These are phyloP conservation scores for Phoenix dactylifera DNA, from an alignment of 176 grass and related monocot genomes.

Conservation along the genomic window DNA sequence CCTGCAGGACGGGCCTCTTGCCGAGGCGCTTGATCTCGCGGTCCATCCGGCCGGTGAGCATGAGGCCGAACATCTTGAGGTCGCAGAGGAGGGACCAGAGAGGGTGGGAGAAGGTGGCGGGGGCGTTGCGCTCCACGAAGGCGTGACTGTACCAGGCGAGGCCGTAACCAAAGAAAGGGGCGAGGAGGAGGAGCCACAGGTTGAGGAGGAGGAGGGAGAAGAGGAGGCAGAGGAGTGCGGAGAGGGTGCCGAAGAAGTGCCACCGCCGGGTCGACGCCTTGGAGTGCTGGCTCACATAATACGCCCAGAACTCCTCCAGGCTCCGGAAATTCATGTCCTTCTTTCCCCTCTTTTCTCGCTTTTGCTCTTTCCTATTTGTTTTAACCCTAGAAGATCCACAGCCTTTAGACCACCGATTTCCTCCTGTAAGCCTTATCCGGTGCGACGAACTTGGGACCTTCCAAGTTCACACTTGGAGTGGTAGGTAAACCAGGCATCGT, in stretches of 20 bases:
- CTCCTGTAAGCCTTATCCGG: too few species aligned
- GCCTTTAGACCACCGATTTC: too few species aligned
- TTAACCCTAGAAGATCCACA: too few species aligned
- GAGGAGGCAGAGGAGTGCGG: conserved; percentile 33
- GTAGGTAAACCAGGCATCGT: too few species aligned
- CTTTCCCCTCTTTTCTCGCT: not conserved
- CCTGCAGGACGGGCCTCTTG: conserved; percentile 18
- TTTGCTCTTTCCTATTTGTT: not conserved
- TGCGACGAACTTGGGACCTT: too few species aligned
- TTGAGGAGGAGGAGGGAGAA: conserved; percentile 38
- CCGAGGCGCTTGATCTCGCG: conserved; percentile 52
- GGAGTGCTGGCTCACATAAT: conserved; percentile 81
- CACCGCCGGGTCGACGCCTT: conserved; percentile 57
- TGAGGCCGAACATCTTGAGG: conserved; percentile 57
- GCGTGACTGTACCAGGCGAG: conserved; percentile 92
- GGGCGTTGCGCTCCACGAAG: conserved; percentile 69
- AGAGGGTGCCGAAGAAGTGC: conserved; percentile 65
- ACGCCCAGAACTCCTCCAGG: conserved; percentile 77
- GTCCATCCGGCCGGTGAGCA: conserved; percentile 61
- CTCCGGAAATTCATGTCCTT: conserved; percentile 28
- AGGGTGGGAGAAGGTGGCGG: conserved; percentile 62
- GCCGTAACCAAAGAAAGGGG: conserved; percentile 46
- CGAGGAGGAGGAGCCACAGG: conserved; percentile 28
- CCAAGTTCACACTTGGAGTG: too few species aligned
- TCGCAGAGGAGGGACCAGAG: conserved; percentile 78